Conservation (phyloP, 73 alveolate species). For the Diophrys sp. region DNA sequence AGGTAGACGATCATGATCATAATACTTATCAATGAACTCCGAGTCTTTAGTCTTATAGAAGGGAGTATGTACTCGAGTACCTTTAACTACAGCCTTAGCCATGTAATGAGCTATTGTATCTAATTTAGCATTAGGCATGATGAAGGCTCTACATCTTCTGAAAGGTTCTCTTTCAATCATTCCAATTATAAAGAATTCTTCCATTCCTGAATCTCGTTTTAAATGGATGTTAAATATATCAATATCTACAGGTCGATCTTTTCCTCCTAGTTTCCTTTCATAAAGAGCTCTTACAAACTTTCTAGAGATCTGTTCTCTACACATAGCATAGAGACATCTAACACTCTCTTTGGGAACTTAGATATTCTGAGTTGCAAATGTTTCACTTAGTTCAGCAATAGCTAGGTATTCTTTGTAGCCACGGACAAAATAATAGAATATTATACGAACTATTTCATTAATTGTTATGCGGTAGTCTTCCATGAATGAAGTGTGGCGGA, state of each 20-base stretch:
- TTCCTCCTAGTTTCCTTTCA: conserved; percentile 32
- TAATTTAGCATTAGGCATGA: conserved; percentile 19
- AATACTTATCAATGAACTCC: conserved; percentile 38
- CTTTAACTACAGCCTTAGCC: conserved; percentile 37
- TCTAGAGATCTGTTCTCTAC: neutral
- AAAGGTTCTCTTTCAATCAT: conserved; percentile 13
- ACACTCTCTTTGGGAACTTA: too few relatives aligned
- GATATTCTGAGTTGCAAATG: too few relatives aligned
- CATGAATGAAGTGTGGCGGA: too few relatives aligned
- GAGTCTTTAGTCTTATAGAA: conserved; percentile 21
- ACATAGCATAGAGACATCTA: neutral
- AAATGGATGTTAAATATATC: conserved; percentile 31
- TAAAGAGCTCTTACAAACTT: neutral
- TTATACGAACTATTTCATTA: too few relatives aligned
- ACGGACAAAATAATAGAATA: too few relatives aligned
- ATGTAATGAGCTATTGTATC: conserved; percentile 30
- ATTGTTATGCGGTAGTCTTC: too few relatives aligned
- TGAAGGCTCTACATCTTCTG: conserved; percentile 23
- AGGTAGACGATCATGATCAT: conserved; percentile 23
- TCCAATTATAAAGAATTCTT: conserved; percentile 36
- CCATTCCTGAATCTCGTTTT: conserved; percentile 21
- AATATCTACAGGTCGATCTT: conserved; percentile 18
- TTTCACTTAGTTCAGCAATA: too few relatives aligned
- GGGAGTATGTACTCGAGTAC: conserved; percentile 27
- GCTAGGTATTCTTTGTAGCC: too few relatives aligned